Evolutionary conservation across 2,329 filamentous ascomycete species (phyloP).

Genomic region (Rugonectria rugulosa): DNA sequence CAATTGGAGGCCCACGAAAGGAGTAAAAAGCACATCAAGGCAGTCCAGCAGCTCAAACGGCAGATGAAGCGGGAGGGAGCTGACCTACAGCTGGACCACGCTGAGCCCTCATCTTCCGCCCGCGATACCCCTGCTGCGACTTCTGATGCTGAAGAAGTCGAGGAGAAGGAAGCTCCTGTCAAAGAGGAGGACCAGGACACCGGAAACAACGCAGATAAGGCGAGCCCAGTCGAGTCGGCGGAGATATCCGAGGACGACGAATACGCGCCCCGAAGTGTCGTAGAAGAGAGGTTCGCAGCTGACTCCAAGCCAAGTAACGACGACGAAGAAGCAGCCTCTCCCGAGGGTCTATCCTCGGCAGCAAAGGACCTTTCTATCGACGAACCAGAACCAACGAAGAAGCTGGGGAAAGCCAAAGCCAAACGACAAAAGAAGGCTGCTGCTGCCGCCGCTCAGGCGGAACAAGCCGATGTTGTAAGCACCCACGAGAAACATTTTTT

Average conservation of each 20-base stretch:
- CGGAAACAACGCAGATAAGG: neutral
- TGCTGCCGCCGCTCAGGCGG: conserved; percentile 47
- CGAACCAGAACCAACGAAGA: conserved; percentile 43
- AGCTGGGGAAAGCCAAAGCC: conserved; percentile 59
- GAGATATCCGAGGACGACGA: conserved; percentile 47
- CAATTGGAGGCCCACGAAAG: conserved; percentile 92
- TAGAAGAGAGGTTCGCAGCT: conserved; percentile 51
- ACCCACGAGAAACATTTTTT: neutral
- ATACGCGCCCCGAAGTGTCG: conserved; percentile 55
- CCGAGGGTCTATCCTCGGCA: conserved; percentile 22
- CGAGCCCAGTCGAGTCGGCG: conserved; percentile 15
- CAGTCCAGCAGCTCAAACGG: conserved; percentile 78
- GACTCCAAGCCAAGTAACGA: conserved; percentile 2
- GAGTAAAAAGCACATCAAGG: conserved; percentile 95
- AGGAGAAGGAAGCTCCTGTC: neutral
- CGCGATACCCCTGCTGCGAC: neutral
- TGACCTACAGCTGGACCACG: conserved; percentile 58
- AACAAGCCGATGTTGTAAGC: conserved; percentile 47
- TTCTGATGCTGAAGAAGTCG: neutral
- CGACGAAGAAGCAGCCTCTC: neutral
- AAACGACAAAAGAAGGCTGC: conserved; percentile 59
- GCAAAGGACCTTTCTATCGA: conserved; percentile 38
- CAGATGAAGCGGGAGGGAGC: conserved; percentile 86
- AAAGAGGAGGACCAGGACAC: neutral
- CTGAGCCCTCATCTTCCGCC: conserved; percentile 5